Base-by-base conservation (phyloP, 352 stramenopile species). In the Halophytophthora polymorphica region DNA sequence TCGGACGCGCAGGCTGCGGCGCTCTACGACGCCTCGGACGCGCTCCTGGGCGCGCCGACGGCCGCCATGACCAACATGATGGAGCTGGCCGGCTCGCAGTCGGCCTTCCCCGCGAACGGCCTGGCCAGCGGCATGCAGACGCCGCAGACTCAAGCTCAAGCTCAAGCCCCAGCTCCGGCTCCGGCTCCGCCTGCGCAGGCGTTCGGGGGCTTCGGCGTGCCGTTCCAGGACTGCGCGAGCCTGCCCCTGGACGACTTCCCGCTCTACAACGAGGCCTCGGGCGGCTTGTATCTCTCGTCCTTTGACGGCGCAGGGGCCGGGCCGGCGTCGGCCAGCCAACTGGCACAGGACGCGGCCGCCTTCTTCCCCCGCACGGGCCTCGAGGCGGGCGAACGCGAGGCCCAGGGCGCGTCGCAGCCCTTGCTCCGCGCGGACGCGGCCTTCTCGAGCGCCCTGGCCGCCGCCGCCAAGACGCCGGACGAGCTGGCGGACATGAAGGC, bases 401-500 rank as follows among this genome's bases (percentile, higher is more conserved):
- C n/a, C n/a, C n/a, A n/a, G n/a, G n/a, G n/a, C n/a, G n/a, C n/a
- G n/a, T n/a, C n/a, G n/a, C 33, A 37, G 2, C 10, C 11, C 33
- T 10, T 37, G 33, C 33, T 37, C 33, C 11, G 15, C 10, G 33
- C 15, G 33, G 33, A 37, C 33, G 2, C 33, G 33, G 33, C n/a
- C n/a, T n/a, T n/a, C n/a, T n/a, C n/a, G n/a, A n/a, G n/a, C n/a
- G n/a, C n/a, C n/a, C n/a, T n/a, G n/a, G n/a, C n/a, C n/a, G n/a
- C n/a, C n/a, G n/a, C n/a, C n/a, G n/a, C n/a, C n/a, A n/a, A n/a
- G n/a, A n/a, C n/a, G n/a, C n/a, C n/a, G n/a, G 60, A 61, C 29
- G 41, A 66, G 36, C 25, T 70, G 46, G 34, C 43, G 8, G 48
- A 28, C 17, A 66, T 70, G 37, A 60, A 63, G n/a, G 40, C 28